phyloP scores from a whole-genome alignment of 108 stramenopile species.

The Cylindrotheca fusiformis region DNA sequence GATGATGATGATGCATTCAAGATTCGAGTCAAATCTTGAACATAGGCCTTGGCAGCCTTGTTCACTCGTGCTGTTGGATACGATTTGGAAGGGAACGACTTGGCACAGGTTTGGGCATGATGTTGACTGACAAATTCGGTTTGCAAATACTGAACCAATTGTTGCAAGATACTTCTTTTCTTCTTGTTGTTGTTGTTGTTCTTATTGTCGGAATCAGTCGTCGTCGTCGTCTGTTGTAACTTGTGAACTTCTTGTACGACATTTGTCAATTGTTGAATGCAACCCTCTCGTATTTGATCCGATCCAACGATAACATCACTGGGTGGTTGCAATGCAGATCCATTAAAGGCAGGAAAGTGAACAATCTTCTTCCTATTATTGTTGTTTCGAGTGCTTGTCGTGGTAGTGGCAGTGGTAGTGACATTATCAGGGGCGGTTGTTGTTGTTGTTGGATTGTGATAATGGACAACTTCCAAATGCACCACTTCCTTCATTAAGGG shows the following conservation, averaged over 20 bases:
- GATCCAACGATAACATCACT: constrained; percentile 27
- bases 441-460: not conserved
- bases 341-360: constrained; percentile 35
- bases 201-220: not conserved
- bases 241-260: constrained; percentile 8
- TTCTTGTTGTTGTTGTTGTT: not conserved
- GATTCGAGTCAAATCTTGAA: constrained; percentile 13
- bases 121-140: constrained; percentile 2
- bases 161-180: not conserved
- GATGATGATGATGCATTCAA: not conserved
- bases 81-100: not conserved
- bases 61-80: constrained; percentile 14
- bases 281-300: constrained; percentile 9
- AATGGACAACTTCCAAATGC: constrained; percentile 14
- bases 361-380: constrained; percentile 1
- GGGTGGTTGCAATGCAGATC: constrained; percentile 23
- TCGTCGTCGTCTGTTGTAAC: not conserved
- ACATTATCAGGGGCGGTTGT: not conserved
- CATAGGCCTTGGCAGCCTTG: constrained; percentile 23
- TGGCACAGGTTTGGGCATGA: constrained; percentile 4
- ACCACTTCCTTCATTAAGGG: constrained; percentile 10
- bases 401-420: not conserved
- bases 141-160: constrained; percentile 12
- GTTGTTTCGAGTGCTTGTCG: not conserved
- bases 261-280: constrained; percentile 1